Percentiles rank a stretch among this genome's conserved stretches.
Evolutionary conservation across 2,329 filamentous ascomycete genomes (phyloP).

Genomic region (Aspergillus tamarii): DNA sequence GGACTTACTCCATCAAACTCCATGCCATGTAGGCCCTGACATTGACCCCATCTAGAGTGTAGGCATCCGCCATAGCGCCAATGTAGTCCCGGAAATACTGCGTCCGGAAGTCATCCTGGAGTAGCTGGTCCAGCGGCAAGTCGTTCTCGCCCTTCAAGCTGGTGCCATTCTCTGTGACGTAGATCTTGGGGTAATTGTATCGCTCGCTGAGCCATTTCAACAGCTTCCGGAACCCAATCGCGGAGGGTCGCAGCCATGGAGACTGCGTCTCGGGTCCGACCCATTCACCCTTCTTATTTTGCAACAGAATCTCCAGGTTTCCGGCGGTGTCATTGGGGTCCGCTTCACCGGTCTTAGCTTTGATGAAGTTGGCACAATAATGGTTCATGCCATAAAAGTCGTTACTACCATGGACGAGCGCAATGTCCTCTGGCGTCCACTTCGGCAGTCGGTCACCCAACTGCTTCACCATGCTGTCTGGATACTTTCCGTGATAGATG

Average conservation of each 20-base stretch:
- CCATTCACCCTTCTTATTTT: constrained; percentile 71
- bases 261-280: constrained; percentile 84
- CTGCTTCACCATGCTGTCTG: constrained; percentile 79
- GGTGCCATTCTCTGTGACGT: constrained; percentile 87
- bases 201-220: constrained; percentile 77
- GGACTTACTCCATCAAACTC: constrained; percentile 74
- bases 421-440: constrained; percentile 72
- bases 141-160: constrained; percentile 83
- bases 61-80: constrained; percentile 73
- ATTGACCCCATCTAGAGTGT: constrained; percentile 72
- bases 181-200: constrained; percentile 76
- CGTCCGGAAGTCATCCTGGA: constrained; percentile 80
- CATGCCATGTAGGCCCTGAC: constrained; percentile 82
- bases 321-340: constrained; percentile 71
- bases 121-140: constrained; percentile 67
- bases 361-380: constrained; percentile 87
- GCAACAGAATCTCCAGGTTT: constrained; percentile 72
- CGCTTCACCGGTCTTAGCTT: constrained; percentile 66
- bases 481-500: constrained; percentile 82
- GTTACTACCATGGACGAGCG: constrained; percentile 80
- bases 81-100: constrained; percentile 81
- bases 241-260: constrained; percentile 76
- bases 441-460: constrained; percentile 75
- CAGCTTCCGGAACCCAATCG: constrained; percentile 75
- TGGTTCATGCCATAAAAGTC: constrained; percentile 96